Base-by-base conservation (phyloP, 768 basidiomycete genomes). In the Hemileccinum impolitum region DNA sequence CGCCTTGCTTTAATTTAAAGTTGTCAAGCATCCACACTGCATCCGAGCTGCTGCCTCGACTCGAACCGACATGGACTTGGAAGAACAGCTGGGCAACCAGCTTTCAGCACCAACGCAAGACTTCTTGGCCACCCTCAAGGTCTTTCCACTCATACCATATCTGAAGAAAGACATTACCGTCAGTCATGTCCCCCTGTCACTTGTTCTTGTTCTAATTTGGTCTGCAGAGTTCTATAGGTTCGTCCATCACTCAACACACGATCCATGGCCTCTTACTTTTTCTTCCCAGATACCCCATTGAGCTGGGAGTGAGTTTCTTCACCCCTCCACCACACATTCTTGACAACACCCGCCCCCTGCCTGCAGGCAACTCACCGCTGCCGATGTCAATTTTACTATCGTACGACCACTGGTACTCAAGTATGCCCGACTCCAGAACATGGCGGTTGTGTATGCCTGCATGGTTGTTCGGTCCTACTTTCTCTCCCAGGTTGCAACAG, bases 391-490 rank as follows among this genome's bases (percentile, higher is more conserved):
- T 61, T 90, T 89, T 54, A 75, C 83, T 17, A 74, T 92, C 43
- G 81, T 92, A 17, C 80, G 88, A 7, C 90, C 90, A 0, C 64
- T 91, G 28, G 85, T 90, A 4, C 67, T 77, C 61, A 89, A 88
- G 63, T 92, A 90, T 76, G 85, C 89, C 6, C 76, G 78, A 47
- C 76, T 90, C 41, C 75, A 81, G 48, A 91, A 90, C 62, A 76
- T 88, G 70, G 80, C 88, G 11, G 73, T 81, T 25, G 79, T 90
- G 34, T 90, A 87, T 61, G 84, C 81, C 6, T 86, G 86, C 62
- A 80, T 92, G 60, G 83, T 90, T 46, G 84, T 84, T 28, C 77
- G 85, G 36, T 84, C 82, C 6, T 87, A 90, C 64, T 96, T 94
- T 62, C 74, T 90, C 15, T 73, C 80, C 10, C 77, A 82, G 41